A percentile compares a stretch with the other conserved stretches of the same genome.
Evolutionary conservation across 768 basidiomycete genomes (phyloP).

Genomic region (Phallus indusiatus): DNA sequence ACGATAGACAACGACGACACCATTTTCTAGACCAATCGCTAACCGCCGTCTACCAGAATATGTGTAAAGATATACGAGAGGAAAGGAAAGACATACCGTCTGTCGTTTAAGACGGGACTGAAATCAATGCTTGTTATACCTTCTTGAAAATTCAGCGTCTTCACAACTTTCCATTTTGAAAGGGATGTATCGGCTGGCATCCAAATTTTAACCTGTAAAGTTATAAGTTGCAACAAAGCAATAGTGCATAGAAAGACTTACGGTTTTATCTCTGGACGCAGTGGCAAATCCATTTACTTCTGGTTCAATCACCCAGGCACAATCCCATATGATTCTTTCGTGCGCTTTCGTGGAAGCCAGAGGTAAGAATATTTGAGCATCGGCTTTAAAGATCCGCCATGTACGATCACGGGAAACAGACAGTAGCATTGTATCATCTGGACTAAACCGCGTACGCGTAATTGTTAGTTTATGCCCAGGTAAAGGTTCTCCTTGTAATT

Average conservation of each 20-base stretch:
- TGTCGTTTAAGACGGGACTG: conserved; percentile 27
- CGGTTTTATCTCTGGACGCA: conserved; percentile 92
- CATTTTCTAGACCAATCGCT: conserved; percentile 80
- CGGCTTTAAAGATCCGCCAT: conserved; percentile 70
- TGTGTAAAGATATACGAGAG: neutral
- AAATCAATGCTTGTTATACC: conserved; percentile 81
- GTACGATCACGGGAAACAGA: conserved; percentile 88
- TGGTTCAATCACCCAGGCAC: conserved; percentile 55
- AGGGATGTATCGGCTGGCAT: conserved; percentile 22
- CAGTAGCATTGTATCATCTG: conserved; percentile 67
- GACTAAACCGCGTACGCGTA: conserved; percentile 84
- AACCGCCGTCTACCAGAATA: conserved; percentile 37
- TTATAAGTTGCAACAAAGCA: neutral
- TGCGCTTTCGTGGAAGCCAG: conserved; percentile 75
- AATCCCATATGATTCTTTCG: conserved; percentile 92
- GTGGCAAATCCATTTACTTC: conserved; percentile 81
- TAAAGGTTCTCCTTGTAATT: conserved; percentile 61
- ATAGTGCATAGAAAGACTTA: conserved; percentile 24
- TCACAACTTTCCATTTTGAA: conserved; percentile 43
- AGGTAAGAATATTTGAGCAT: conserved; percentile 40
- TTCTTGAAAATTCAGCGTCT: conserved; percentile 60
- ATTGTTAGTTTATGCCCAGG: conserved; percentile 83
- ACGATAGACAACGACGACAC: conserved; percentile 58
- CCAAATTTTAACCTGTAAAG: conserved; percentile 78
- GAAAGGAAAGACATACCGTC: conserved; percentile 29